These are phyloP conservation scores for Symmetrospora coprosmae DNA, from an alignment of 768 basidiomycete genomes.

Conservation along the genomic window DNA sequence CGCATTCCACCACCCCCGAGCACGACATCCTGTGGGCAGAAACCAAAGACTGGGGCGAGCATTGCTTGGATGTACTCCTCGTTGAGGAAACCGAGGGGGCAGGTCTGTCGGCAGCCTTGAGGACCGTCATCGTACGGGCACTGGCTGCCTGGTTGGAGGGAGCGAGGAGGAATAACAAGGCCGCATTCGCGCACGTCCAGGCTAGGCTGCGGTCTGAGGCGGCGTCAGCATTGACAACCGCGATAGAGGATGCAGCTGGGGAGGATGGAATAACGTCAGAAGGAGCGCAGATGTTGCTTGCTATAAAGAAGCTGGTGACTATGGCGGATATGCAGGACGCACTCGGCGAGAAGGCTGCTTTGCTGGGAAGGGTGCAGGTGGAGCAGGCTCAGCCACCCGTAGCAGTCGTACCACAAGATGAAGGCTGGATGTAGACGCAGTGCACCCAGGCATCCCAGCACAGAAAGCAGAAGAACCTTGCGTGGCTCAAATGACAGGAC, in stretches of 20 bases:
- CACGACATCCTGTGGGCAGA: conserved; percentile 19
- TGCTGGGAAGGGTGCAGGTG: not conserved
- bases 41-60: conserved; percentile 2
- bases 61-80: not conserved
- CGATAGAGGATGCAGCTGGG: not conserved
- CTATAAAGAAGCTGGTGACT: not conserved
- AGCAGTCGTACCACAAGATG: not conserved
- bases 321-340: not conserved
- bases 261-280: conserved; percentile 2
- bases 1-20: conserved; percentile 18
- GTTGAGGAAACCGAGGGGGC: not conserved
- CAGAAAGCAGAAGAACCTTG: too few species aligned
- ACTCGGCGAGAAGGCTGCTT: not conserved
- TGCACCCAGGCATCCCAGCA: not conserved
- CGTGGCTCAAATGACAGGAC: too few species aligned
- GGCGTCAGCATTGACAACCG: not conserved
- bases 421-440: conserved; percentile 1
- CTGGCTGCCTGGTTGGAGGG: conserved; percentile 10
- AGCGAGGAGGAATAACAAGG: not conserved
- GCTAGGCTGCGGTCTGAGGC: not conserved
- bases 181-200: not conserved
- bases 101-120: not conserved
- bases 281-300: not conserved
- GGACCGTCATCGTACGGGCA: not conserved
- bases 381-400: not conserved